Evolutionary conservation across 2,329 filamentous ascomycete species (phyloP).

Genomic region (Leptographium wingfieldii): DNA sequence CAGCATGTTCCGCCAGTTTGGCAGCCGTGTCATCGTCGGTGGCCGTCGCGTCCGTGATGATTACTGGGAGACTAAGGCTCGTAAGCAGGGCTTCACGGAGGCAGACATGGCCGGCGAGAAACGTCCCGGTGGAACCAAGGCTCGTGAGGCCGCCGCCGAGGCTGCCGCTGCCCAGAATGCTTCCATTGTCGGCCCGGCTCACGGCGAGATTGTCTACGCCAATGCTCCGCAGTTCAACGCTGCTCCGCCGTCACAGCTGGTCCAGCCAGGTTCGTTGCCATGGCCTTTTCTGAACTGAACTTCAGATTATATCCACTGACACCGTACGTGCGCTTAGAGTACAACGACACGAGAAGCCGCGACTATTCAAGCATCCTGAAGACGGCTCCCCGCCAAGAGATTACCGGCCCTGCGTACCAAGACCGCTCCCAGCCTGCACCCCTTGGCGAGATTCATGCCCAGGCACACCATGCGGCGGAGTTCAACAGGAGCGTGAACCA

Average conservation of each 20-base stretch:
- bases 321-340: slow-evolving; percentile 35
- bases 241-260: slow-evolving; percentile 48
- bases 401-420: slow-evolving; percentile 76
- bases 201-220: slow-evolving; percentile 81
- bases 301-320: neutral
- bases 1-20: slow-evolving; percentile 98
- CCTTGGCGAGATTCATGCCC: slow-evolving; percentile 67
- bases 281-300: neutral
- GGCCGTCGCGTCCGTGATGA: slow-evolving; percentile 89
- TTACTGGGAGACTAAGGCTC: slow-evolving; percentile 96
- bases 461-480: slow-evolving; percentile 79
- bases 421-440: slow-evolving; percentile 70
- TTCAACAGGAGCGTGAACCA: slow-evolving; percentile 77
- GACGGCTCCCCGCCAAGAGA: slow-evolving; percentile 76
- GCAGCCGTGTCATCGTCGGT: slow-evolving; percentile 81
- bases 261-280: slow-evolving; percentile 55
- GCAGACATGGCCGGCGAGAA: slow-evolving; percentile 94
- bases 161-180: slow-evolving; percentile 52
- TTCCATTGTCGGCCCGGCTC: slow-evolving; percentile 51
- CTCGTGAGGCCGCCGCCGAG: slow-evolving; percentile 67
- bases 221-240: slow-evolving; percentile 57
- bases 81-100: slow-evolving; percentile 96
- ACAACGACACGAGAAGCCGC: slow-evolving; percentile 62
- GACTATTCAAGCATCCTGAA: slow-evolving; percentile 70
- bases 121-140: slow-evolving; percentile 80